phyloP scores from a whole-genome alignment of 176 grass and related monocot species.

The Aegilops speltoides region DNA sequence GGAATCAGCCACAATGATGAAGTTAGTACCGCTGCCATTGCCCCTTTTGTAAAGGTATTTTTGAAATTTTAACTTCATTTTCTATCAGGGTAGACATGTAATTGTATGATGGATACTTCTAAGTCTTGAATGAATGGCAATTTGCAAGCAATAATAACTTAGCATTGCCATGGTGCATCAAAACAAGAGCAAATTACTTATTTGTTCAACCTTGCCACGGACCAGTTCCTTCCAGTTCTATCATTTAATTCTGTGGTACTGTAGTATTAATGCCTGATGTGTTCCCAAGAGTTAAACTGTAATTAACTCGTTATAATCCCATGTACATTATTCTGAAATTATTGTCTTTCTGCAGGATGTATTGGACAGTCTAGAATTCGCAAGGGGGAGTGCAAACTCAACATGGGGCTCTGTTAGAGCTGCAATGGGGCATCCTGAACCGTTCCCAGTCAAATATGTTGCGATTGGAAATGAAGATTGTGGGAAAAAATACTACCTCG shows the following conservation, averaged over 20 bases:
- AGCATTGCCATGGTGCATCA: background rate
- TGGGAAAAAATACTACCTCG: conserved; percentile 62
- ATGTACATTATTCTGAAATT: background rate
- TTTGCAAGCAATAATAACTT: background rate
- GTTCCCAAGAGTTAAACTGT: background rate
- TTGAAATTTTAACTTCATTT: background rate
- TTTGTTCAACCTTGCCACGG: background rate
- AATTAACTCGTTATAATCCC: background rate
- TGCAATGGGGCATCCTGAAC: conserved; percentile 87
- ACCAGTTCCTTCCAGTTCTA: background rate
- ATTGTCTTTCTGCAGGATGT: conserved; percentile 57
- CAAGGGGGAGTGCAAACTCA: conserved; percentile 71
- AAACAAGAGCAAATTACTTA: background rate
- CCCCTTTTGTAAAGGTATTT: conserved; percentile 77
- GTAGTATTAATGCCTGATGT: background rate
- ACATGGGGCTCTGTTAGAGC: conserved; percentile 96
- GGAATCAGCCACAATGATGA: conserved; percentile 75
- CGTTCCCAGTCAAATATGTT: conserved; percentile 88
- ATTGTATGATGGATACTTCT: background rate
- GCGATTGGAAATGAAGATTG: conserved; percentile 98
- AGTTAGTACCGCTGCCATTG: conserved; percentile 39
- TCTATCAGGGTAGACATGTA: background rate
- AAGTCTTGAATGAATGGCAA: background rate
- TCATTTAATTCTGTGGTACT: conserved; percentile 5
- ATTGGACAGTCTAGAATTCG: conserved; percentile 90